Conservation (phyloP, 2,329 filamentous ascomycete species). For the Rutstroemia sydowiana region DNA sequence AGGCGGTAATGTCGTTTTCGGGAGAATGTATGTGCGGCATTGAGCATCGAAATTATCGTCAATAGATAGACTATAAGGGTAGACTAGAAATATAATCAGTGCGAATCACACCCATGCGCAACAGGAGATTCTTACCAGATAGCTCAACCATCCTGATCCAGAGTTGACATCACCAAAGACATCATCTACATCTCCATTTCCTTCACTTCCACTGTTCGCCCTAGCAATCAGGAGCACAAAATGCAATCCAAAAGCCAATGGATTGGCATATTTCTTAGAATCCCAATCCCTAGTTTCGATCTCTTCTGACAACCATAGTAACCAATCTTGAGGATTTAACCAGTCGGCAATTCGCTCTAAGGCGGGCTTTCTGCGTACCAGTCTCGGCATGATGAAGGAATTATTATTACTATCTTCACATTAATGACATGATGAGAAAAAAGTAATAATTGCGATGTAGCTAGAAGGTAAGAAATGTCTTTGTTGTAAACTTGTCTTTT, state of each 20-base stretch:
- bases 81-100: constrained; percentile 40
- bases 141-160: constrained; percentile 55
- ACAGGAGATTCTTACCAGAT: constrained; percentile 43
- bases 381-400: constrained; percentile 54
- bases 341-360: constrained; percentile 71
- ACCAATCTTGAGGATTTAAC: constrained; percentile 81
- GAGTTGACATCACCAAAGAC: constrained; percentile 68
- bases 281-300: constrained; percentile 89
- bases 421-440: background rate
- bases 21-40: constrained; percentile 74
- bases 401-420: background rate
- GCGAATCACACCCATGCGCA: background rate
- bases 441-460: background rate
- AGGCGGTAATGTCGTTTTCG: constrained; percentile 82
- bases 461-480: background rate
- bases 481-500: constrained; percentile 2
- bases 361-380: constrained; percentile 76
- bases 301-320: constrained; percentile 88
- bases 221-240: constrained; percentile 73
- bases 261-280: constrained; percentile 67
- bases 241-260: constrained; percentile 71
- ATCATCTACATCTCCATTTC: constrained; percentile 57
- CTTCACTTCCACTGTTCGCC: constrained; percentile 55
- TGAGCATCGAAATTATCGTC: constrained; percentile 57
- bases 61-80: constrained; percentile 66